Evolutionary conservation across 2,329 filamentous ascomycete species (phyloP), one percentile per base, ranked within the genome.

Genomic region (Mollisiaceae sp.): DNA sequence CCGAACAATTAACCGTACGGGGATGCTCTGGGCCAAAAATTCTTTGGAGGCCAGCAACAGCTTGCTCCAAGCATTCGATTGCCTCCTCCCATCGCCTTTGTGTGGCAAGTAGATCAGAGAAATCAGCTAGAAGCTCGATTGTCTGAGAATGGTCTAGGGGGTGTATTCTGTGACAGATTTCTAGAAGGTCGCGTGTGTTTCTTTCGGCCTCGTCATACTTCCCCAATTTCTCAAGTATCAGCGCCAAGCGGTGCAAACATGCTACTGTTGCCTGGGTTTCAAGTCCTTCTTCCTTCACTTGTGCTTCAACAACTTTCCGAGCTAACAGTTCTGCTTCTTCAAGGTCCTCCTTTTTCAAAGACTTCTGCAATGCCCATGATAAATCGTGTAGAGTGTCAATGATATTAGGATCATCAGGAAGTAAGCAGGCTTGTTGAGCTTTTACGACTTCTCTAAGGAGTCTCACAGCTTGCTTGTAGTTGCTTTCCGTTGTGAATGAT

Each of bases 21-120:
- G 45, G 56, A 56, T 66, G 64, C 8, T 55, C 38, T 15, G 54
- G 20, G 2, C 66, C 66, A n/a, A 66, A 54, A n/a, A 39, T 39
- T 27, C 59, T 65, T 47, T 52, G 24, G 15, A 65, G 22, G 4
- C 63, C 55, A 36, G 57, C 32, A 35, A 59, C 36, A 18, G 58
- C 54, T 32, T 60, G 50, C 38, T 64, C 18, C 27, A 41, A 65
- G 20, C 57, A 36, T 14, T 47, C 55, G 22, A 59, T 18, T 20
- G 45, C 52, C 20, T 56, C 64, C 27, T 43, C 32, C 22, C 59
- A 63, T 12, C 55, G 22, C 4, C 41, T 57, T 38, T 36, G 59
- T 2, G 35, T 18, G 12, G 39, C 45, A n/a, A 63, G 14, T 22
- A 62, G 35, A 0, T 9, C 43, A 32, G 63, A 63, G 12, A 69